Percentiles rank a stretch among this genome's conserved stretches.
Evolutionary conservation across 371 early-diverging fungal species (phyloP).

Genomic region (Coemansia sp.): DNA sequence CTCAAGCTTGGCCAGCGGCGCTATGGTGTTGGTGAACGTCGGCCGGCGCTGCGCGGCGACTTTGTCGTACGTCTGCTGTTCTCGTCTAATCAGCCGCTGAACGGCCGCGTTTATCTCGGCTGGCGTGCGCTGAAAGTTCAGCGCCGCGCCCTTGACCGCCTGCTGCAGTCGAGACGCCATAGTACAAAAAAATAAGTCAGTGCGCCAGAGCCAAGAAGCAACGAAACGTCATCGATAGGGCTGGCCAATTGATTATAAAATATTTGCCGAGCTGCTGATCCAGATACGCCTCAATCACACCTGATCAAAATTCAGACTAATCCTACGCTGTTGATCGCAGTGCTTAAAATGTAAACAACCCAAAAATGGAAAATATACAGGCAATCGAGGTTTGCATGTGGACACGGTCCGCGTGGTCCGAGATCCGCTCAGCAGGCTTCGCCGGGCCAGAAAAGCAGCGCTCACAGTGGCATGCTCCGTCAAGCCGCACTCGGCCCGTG

Average conservation of each 20-base stretch:
- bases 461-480: background rate
- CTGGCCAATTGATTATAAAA: too few species aligned
- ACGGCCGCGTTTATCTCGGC: slow-evolving; percentile 40
- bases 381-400: too few species aligned
- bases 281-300: too few species aligned
- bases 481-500: slow-evolving; percentile 1
- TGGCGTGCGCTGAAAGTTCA: slow-evolving; percentile 36
- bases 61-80: slow-evolving; percentile 28
- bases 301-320: background rate
- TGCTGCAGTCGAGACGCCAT: slow-evolving; percentile 17
- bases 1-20: slow-evolving; percentile 55
- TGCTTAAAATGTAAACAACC: too few species aligned
- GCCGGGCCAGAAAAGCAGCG: background rate
- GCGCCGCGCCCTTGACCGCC: slow-evolving; percentile 25
- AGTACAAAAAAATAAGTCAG: background rate
- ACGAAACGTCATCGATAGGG: background rate
- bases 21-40: slow-evolving; percentile 61
- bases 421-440: background rate
- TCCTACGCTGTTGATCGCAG: too few species aligned
- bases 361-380: too few species aligned
- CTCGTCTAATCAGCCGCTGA: slow-evolving; percentile 28
- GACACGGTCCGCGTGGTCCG: background rate
- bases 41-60: slow-evolving; percentile 27
- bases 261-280: too few species aligned
- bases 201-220: background rate